Evolutionary conservation across 441 rosid genomes (phyloP).

Genomic region (Gossypium aridum): DNA sequence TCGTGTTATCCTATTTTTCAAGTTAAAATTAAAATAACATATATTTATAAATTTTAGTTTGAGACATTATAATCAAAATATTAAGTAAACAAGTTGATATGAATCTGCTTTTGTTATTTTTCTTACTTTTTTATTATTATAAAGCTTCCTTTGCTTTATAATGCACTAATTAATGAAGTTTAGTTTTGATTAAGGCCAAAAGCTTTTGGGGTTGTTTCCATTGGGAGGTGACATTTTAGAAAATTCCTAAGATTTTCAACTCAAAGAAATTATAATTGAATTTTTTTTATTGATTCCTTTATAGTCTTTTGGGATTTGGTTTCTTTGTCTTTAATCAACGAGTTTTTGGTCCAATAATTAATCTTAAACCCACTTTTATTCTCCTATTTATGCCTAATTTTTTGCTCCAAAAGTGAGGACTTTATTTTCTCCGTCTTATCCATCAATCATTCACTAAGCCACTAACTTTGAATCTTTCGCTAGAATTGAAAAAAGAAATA

Average conservation of each 20-base stretch:
- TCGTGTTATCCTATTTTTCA: too few relatives aligned
- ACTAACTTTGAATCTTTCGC: not conserved
- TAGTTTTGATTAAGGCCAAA: not conserved
- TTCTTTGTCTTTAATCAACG: slow-evolving; percentile 23
- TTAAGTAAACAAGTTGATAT: too few relatives aligned
- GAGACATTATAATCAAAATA: too few relatives aligned
- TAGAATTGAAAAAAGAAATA: too few relatives aligned
- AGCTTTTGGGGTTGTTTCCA: slow-evolving; percentile 3
- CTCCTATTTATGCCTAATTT: not conserved
- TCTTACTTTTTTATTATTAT: too few relatives aligned
- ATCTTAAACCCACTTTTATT: not conserved
- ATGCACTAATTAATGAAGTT: not conserved
- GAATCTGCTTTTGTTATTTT: too few relatives aligned
- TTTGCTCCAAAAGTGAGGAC: not conserved
- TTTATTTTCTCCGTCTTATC: not conserved
- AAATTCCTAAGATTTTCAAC: not conserved
- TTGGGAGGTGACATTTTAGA: not conserved
- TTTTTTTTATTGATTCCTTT: slow-evolving; percentile 3
- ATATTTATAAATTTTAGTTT: too few relatives aligned
- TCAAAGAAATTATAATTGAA: not conserved
- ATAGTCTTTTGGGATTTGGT: slow-evolving; percentile 12
- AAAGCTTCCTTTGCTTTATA: not conserved
- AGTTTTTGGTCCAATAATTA: not conserved
- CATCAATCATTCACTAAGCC: slow-evolving; percentile 9
- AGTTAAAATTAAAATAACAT: too few relatives aligned